These are phyloP conservation scores for Shiraia sp. DNA, from an alignment of 2,329 filamentous ascomycete species.

Conservation along the genomic window DNA sequence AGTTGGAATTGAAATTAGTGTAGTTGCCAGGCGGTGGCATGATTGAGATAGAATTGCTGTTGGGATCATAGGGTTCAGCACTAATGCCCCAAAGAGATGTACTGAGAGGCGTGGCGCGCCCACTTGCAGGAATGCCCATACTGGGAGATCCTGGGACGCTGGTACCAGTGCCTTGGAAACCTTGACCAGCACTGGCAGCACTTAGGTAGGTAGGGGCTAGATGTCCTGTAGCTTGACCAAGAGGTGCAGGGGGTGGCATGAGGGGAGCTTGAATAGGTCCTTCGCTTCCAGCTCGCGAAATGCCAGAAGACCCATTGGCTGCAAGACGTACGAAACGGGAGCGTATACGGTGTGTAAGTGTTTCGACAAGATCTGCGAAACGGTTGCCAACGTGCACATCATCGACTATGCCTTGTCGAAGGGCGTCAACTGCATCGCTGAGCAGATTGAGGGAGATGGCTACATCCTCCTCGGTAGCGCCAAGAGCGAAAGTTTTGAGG, in stretches of 20 bases:
- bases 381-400: conserved; percentile 84
- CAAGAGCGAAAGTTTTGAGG: conserved; percentile 80
- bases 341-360: conserved; percentile 72
- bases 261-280: conserved; percentile 35
- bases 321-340: conserved; percentile 69
- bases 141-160: conserved; percentile 32
- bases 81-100: conserved; percentile 50
- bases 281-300: conserved; percentile 42
- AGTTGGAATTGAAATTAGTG: conserved; percentile 12
- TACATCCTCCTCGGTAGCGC: conserved; percentile 77
- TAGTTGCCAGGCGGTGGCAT: conserved; percentile 53
- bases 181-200: conserved; percentile 1
- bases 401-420: conserved; percentile 79
- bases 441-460: conserved; percentile 75
- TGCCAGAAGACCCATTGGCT: conserved; percentile 49
- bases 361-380: conserved; percentile 81
- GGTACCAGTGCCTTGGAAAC: conserved; percentile 21
- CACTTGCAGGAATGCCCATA: conserved; percentile 31
- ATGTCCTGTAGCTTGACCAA: conserved; percentile 16
- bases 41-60: conserved; percentile 48
- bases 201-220: conserved; percentile 20
- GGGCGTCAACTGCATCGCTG: conserved; percentile 72
- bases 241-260: conserved; percentile 36
- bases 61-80: conserved; percentile 50
- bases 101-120: conserved; percentile 38